Base-by-base conservation (phyloP, 2,329 filamentous ascomycete species). In the Aspergillus sp. region DNA sequence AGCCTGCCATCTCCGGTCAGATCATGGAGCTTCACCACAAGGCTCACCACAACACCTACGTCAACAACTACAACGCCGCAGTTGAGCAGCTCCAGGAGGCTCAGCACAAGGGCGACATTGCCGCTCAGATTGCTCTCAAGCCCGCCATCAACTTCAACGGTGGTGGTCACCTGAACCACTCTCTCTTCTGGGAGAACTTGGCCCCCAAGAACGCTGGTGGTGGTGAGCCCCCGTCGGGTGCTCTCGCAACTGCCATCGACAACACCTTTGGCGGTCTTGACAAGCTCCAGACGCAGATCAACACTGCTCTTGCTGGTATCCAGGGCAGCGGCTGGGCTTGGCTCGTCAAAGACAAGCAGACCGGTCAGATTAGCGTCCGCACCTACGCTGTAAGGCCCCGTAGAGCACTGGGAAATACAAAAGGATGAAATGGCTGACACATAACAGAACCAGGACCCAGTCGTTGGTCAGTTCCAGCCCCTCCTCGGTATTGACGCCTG, bases 1-100 rank as follows among this genome's bases (percentile, higher is more conserved):
- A 98, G 76, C 82, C 81, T 58, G 71, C 79, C 66, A 80, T 95
- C 75, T 90, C 86, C 43, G 86, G 86, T 69, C 83, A 93, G 74
- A 95, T 95, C 76, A 95, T 95, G 90, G 88, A 95, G 76, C 82
- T 95, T 41, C 90, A 95, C 79, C 87, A 95, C 81, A 84, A 81
- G 74, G 91, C 90, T 74, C 90, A 95, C 79, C 90, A 95, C 77
- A 84, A 91, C 73, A 90, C 90, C 63, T 95, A 95, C 70, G 88
- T 95, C 60, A 93, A 84, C 71, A 86, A 85, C 68, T 87, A 88
- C 77, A 95, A 95, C 76, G 79, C 84, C 52, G 85, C 88, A 49
- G 74, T 82, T 57, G 83, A 90, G 71, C 83, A 90, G 65, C 73
- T 87, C 54, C 75, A 78, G 49, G 77, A 82, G 55, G 80, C 80